Base-by-base conservation (phyloP, 805 yeast species). In the Yamadazyma philogaea region DNA sequence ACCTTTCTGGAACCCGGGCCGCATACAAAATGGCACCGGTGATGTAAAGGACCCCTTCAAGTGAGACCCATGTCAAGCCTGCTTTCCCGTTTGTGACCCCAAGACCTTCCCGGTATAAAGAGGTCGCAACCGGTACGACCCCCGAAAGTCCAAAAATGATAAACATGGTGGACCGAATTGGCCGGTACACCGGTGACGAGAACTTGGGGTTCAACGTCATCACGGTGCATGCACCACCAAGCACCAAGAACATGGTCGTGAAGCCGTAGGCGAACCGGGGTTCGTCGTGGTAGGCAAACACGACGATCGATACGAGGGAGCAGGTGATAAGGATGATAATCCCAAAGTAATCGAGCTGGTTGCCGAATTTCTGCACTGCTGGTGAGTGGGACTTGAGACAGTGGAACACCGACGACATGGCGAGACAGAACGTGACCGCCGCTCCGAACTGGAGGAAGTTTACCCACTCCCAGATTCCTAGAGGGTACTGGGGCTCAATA, bases 1-100 rank as follows among this genome's bases (percentile, higher is more conserved):
- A 66, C 37, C 84, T 69, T 57, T 89, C 97, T 0, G 97, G 97
- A 26, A 85, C 60, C 46, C 96, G 70, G 18, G 72, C 59, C 0
- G 95, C 96, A 59, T 89, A 89, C 40, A 90, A 60, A 2, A 72
- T 69, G 0, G 96, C 96, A 0, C 97, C 97, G 6, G 66, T 50
- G 3, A 88, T 84, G 60, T 89, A 90, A 34, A 84, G 77, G 2
- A 77, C 56, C 0, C 88, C 96, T 60, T 88, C 96, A 7, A 71
- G 49, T 0, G 82, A 50, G 11, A 89, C 67, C 82, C 84, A 88
- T 15, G 58, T 59, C 16, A 86, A 62, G 18, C 80, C 80, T 7
- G 82, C 67, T 38, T 90, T 64, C 2, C 54, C 52, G 35, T 65
- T 60, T 4, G 84, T 74, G 37, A 69, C 78, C 2, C 56, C 54